Evolutionary conservation across 768 basidiomycete species (phyloP).

Genomic region (Amanita exitialis): DNA sequence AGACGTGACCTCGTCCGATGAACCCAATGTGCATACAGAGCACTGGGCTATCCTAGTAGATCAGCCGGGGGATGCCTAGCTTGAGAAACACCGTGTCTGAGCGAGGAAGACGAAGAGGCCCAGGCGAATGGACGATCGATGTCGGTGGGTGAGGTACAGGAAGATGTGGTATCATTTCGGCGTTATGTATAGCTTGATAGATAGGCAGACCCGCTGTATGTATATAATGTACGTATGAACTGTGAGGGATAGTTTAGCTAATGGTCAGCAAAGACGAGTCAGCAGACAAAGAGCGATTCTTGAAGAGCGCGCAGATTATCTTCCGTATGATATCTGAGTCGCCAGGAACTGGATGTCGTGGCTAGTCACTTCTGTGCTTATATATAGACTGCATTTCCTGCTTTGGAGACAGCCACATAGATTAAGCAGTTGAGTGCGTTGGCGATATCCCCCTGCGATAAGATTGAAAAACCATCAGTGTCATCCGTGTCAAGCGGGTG

Average conservation of each 20-base stretch:
- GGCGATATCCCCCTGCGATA: not conserved
- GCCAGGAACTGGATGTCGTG: not conserved
- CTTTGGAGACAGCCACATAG: not conserved
- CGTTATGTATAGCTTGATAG: not conserved
- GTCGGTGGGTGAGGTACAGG: not conserved
- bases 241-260: not conserved
- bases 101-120: too few species aligned
- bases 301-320: not conserved
- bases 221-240: not conserved
- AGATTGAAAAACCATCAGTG: not conserved
- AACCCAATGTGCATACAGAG: too few species aligned
- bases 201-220: not conserved
- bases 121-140: not conserved
- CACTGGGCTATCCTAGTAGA: too few species aligned
- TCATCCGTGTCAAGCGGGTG: not conserved
- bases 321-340: not conserved
- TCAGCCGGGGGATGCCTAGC: too few species aligned
- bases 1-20: too few species aligned
- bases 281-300: not conserved
- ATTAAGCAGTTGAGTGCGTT: not conserved
- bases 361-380: not conserved
- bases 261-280: not conserved
- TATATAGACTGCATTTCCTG: not conserved
- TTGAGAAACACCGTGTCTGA: too few species aligned
- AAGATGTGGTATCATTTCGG: not conserved